Percentiles rank a stretch among this genome's conserved stretches.
Evolutionary conservation across 2,329 filamentous ascomycete genomes (phyloP).

Genomic region (Apiospora arundinis): DNA sequence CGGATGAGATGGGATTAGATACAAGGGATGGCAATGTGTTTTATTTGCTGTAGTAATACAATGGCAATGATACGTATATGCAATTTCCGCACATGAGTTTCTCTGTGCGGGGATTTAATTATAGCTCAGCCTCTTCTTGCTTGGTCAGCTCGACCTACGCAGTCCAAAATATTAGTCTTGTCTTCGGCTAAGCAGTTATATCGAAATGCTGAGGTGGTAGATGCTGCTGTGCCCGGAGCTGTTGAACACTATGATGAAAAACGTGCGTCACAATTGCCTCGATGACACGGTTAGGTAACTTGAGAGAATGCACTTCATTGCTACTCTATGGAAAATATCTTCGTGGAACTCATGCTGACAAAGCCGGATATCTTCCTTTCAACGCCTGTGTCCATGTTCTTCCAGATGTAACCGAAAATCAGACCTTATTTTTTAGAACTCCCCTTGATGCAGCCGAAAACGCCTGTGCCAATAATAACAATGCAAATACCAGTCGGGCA

Average conservation of each 20-base stretch:
- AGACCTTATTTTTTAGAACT: background rate
- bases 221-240: background rate
- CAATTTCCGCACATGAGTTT: background rate
- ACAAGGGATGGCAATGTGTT: background rate
- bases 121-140: background rate
- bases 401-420: slow-evolving; percentile 11
- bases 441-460: slow-evolving; percentile 23
- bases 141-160: background rate
- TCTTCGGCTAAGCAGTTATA: background rate
- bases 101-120: background rate
- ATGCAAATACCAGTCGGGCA: slow-evolving; percentile 7
- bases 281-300: background rate
- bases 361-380: slow-evolving; percentile 12
- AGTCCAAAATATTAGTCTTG: no score
- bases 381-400: slow-evolving; percentile 6
- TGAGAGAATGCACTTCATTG: background rate
- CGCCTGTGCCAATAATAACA: slow-evolving; percentile 21
- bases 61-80: background rate
- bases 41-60: background rate
- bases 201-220: background rate
- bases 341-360: slow-evolving; percentile 11
- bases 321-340: background rate
- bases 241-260: background rate
- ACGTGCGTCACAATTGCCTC: background rate
- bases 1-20: background rate